Percentiles rank a stretch among this genome's conserved stretches.
These are phyloP conservation scores for Calocera cornea DNA, from an alignment of 768 basidiomycete species.

Conservation along the genomic window DNA sequence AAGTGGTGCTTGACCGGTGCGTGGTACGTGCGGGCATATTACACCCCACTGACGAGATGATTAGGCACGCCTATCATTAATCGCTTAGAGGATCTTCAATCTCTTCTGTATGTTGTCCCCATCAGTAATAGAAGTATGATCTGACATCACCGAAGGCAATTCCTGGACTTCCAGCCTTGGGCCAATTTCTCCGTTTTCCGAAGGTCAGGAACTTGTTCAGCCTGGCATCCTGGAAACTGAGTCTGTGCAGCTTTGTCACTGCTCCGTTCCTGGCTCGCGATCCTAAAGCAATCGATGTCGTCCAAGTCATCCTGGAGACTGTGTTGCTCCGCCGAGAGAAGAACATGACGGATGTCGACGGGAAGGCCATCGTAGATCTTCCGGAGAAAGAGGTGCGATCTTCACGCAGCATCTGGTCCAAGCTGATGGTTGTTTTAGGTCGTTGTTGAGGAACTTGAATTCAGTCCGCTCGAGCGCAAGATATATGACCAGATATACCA, in stretches of 20 bases:
- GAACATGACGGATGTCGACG: constrained; percentile 75
- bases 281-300: constrained; percentile 84
- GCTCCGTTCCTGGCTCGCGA: constrained; percentile 84
- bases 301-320: constrained; percentile 85
- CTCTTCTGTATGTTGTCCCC: constrained; percentile 43
- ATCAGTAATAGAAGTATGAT: background rate
- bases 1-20: constrained; percentile 83
- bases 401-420: constrained; percentile 2
- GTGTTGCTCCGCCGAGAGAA: constrained; percentile 83
- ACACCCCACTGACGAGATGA: background rate
- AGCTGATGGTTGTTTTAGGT: constrained; percentile 32
- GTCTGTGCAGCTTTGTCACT: constrained; percentile 87
- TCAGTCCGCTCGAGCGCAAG: constrained; percentile 65
- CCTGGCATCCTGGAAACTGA: constrained; percentile 31
- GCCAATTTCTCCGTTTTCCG: constrained; percentile 23
- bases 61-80: constrained; percentile 90
- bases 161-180: constrained; percentile 63
- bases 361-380: constrained; percentile 75
- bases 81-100: constrained; percentile 80
- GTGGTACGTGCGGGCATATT: constrained; percentile 4
- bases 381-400: constrained; percentile 62
- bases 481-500: constrained; percentile 81
- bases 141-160: constrained; percentile 38
- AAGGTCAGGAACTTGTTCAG: background rate
- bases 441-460: constrained; percentile 57